Evolutionary conservation across 2,329 filamentous ascomycete genomes (phyloP).

Genomic region (Trichophyton equinum): DNA sequence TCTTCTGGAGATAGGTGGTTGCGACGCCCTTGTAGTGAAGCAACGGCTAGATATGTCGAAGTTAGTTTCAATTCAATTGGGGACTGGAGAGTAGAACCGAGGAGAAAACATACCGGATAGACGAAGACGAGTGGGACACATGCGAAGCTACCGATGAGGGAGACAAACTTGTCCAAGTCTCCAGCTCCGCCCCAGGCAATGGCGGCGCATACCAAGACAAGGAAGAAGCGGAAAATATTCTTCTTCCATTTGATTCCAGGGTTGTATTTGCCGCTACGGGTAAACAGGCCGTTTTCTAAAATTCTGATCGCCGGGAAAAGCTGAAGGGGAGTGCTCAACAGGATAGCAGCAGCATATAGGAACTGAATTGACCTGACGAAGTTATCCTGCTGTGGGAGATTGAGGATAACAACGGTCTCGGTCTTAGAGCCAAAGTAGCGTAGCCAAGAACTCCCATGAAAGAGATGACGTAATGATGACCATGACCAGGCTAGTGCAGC

Average conservation of each 20-base stretch:
- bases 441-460: slow-evolving; percentile 86
- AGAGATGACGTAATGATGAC: slow-evolving; percentile 82
- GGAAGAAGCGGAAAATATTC: slow-evolving; percentile 88
- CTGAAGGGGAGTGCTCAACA: slow-evolving; percentile 87
- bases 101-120: slow-evolving; percentile 65
- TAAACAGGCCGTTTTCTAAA: slow-evolving; percentile 87
- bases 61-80: slow-evolving; percentile 10
- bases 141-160: slow-evolving; percentile 90
- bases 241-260: slow-evolving; percentile 99
- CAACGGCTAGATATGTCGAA: slow-evolving; percentile 52
- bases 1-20: slow-evolving; percentile 51
- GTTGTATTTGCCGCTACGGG: slow-evolving; percentile 90
- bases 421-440: slow-evolving; percentile 92
- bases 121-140: slow-evolving; percentile 96
- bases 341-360: slow-evolving; percentile 92
- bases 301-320: slow-evolving; percentile 98
- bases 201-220: slow-evolving; percentile 72
- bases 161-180: slow-evolving; percentile 93
- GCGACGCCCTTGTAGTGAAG: slow-evolving; percentile 78
- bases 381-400: slow-evolving; percentile 89
- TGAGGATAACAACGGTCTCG: slow-evolving; percentile 90
- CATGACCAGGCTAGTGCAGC: slow-evolving; percentile 88
- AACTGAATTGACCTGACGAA: slow-evolving; percentile 94
- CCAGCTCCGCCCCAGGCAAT: slow-evolving; percentile 89
- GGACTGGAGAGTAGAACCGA: not conserved